phyloP scores from a whole-genome alignment of 148 eudicot genomes.

The Spergularia marina region DNA sequence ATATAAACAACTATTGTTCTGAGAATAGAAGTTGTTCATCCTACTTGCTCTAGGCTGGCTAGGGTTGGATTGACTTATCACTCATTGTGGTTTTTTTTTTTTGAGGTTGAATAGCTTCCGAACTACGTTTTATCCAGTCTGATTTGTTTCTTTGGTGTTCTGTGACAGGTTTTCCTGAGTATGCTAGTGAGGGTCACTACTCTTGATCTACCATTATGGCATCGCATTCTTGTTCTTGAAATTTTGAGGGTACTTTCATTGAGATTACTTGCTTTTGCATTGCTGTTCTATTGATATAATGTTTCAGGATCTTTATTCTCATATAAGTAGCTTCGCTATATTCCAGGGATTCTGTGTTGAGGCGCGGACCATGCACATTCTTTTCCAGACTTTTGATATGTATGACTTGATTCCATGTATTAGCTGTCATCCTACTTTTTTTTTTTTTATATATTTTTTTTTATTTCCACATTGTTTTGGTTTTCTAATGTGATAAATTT shows the following conservation, averaged over 20 bases:
- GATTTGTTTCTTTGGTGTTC: conserved; percentile 9
- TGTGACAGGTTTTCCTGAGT: conserved; percentile 84
- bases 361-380: conserved; percentile 86
- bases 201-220: conserved; percentile 97
- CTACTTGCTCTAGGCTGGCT: background rate
- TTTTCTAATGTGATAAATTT: conserved; percentile 15
- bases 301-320: background rate
- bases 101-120: conserved; percentile 7
- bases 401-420: conserved; percentile 38
- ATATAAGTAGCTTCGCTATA: conserved; percentile 20
- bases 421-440: background rate
- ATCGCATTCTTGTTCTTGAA: conserved; percentile 98
- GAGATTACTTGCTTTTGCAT: conserved; percentile 1
- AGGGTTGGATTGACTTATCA: background rate
- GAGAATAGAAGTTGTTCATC: background rate
- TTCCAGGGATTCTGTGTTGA: conserved; percentile 99
- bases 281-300: conserved; percentile 5
- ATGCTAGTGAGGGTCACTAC: conserved; percentile 84
- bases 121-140: background rate
- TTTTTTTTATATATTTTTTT: background rate
- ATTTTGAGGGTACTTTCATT: conserved; percentile 73
- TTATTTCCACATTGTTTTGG: background rate
- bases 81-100: background rate
- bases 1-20: background rate
- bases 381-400: conserved; percentile 97